These are phyloP conservation scores for Elymus sibiricus DNA, from an alignment of 176 grass and related monocot species.

Conservation along the genomic window DNA sequence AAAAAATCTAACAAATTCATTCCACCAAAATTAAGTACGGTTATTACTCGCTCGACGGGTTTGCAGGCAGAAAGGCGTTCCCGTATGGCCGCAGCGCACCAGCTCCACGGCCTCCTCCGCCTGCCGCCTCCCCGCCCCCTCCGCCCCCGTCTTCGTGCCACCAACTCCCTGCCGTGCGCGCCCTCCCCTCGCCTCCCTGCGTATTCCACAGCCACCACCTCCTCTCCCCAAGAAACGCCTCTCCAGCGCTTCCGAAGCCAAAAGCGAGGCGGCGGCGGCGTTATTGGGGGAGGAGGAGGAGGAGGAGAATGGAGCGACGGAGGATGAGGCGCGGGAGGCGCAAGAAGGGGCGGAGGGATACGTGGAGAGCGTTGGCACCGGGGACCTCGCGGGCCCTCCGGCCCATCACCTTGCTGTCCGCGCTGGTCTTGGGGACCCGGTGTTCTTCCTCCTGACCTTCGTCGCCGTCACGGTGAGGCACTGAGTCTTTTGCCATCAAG, in stretches of 20 bases:
- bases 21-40: not conserved
- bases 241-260: not conserved
- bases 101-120: constrained; percentile 22
- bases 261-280: not conserved
- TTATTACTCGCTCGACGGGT: not conserved
- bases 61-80: not conserved
- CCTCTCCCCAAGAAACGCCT: not conserved
- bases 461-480: constrained; percentile 48
- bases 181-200: not conserved
- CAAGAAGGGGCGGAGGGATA: not conserved
- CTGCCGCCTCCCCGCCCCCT: not conserved
- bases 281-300: not conserved
- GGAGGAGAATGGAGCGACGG: not conserved
- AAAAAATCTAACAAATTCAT: not conserved
- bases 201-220: not conserved
- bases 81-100: not conserved
- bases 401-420: constrained; percentile 7
- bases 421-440: constrained; percentile 54
- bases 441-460: constrained; percentile 62
- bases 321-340: not conserved
- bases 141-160: not conserved
- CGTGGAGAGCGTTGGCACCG: constrained; percentile 37
- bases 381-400: constrained; percentile 15
- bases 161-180: not conserved
- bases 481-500: not conserved